These are phyloP conservation scores for Stagonosporopsis rhizophila DNA, from an alignment of 2,329 filamentous ascomycete genomes.

Conservation along the genomic window DNA sequence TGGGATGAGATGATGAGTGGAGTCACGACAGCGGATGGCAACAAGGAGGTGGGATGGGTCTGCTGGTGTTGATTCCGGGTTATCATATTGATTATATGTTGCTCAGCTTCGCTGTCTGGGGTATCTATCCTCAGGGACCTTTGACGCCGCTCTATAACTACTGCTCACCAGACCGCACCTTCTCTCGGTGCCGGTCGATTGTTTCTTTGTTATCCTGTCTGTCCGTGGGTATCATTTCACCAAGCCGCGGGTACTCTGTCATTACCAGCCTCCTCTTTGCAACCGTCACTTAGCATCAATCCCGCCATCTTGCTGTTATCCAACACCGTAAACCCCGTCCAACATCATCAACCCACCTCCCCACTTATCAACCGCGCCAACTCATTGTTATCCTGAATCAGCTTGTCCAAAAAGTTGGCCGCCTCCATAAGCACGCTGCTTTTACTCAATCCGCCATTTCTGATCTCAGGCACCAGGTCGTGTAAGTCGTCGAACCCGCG, in stretches of 20 bases:
- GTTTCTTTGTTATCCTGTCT: not conserved
- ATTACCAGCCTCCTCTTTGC: not conserved
- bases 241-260: not conserved
- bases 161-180: not conserved
- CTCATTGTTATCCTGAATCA: conserved; percentile 69
- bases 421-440: conserved; percentile 78
- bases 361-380: conserved; percentile 15
- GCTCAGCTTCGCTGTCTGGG: no score
- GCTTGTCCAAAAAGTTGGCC: conserved; percentile 77
- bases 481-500: conserved; percentile 83
- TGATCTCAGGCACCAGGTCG: conserved; percentile 76
- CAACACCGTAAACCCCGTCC: not conserved
- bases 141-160: not conserved
- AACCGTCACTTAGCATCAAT: not conserved
- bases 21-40: not conserved
- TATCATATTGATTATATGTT: no score
- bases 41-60: no score
- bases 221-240: conserved; percentile 16
- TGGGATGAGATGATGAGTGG: not conserved
- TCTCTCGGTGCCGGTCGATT: not conserved
- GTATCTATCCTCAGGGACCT: no score
- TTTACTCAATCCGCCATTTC: conserved; percentile 80
- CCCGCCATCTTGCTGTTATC: not conserved
- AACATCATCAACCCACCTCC: not conserved
- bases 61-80: no score